A percentile compares a stretch with the other conserved stretches of the same genome.
These are phyloP conservation scores for Lignosus rhinocerotis DNA, from an alignment of 1,284 basidiomycete species.

Conservation along the genomic window DNA sequence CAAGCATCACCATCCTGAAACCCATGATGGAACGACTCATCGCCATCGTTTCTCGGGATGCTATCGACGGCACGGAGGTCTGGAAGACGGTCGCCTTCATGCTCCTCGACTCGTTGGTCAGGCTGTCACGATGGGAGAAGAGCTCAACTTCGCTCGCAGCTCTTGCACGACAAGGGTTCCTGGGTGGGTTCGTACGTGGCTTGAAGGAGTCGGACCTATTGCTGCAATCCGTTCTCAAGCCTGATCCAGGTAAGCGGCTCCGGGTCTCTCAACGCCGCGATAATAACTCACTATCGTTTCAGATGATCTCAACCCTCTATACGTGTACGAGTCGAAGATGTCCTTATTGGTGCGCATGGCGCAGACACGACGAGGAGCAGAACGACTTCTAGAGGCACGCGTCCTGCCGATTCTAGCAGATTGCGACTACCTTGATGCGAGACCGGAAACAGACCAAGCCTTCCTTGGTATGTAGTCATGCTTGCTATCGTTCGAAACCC, in stretches of 20 bases:
- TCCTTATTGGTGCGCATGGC: conserved; percentile 85
- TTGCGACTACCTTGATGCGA: conserved; percentile 85
- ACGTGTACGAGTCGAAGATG: conserved; percentile 95
- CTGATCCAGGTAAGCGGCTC: conserved; percentile 75
- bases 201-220: conserved; percentile 82
- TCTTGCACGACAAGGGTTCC: conserved; percentile 76
- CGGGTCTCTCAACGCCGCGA: background rate
- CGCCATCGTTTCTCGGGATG: conserved; percentile 82
- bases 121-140: conserved; percentile 66
- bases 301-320: conserved; percentile 90
- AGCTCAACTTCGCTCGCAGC: conserved; percentile 58
- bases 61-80: conserved; percentile 91
- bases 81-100: conserved; percentile 96
- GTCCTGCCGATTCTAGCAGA: conserved; percentile 79
- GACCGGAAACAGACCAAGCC: conserved; percentile 80
- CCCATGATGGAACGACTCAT: conserved; percentile 74
- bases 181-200: conserved; percentile 82
- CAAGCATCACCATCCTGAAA: conserved; percentile 66
- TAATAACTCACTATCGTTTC: conserved; percentile 2
- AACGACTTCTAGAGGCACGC: conserved; percentile 81
- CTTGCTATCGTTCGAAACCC: background rate
- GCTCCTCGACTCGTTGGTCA: conserved; percentile 75
- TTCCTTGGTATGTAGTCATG: conserved; percentile 64
- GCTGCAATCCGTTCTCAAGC: conserved; percentile 81
- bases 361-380: conserved; percentile 80